Percentiles rank a stretch among this genome's conserved stretches.
Conservation (phyloP, 768 basidiomycete genomes). For the Suillus americanus region DNA sequence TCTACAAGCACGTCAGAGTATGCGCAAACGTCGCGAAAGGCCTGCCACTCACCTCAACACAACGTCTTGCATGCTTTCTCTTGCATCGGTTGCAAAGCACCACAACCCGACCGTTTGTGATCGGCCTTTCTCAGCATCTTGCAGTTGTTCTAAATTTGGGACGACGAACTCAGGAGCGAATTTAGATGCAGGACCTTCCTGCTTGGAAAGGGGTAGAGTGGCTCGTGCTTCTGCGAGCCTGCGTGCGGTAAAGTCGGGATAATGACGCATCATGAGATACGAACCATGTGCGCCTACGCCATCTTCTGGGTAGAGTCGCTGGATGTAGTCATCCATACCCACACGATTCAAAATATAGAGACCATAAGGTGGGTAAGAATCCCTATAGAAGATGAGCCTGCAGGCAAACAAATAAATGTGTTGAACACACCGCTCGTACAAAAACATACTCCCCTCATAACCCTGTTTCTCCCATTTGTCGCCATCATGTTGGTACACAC, state of each 20-base stretch:
- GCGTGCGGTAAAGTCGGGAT: slow-evolving; percentile 61
- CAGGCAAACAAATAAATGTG: not conserved
- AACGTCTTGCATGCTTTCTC: slow-evolving; percentile 72
- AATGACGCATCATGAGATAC: slow-evolving; percentile 74
- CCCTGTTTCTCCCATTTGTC: slow-evolving; percentile 82
- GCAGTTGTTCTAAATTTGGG: slow-evolving; percentile 40
- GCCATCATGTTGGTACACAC: slow-evolving; percentile 74
- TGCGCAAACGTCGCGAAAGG: not conserved
- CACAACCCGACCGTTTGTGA: slow-evolving; percentile 68
- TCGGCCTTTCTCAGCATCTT: slow-evolving; percentile 53
- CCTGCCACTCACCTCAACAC: slow-evolving; percentile 55
- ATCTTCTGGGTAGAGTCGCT: slow-evolving; percentile 77
- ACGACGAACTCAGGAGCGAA: slow-evolving; percentile 52
- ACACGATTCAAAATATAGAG: slow-evolving; percentile 83
- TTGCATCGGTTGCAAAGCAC: slow-evolving; percentile 68
- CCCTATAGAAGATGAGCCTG: slow-evolving; percentile 38
- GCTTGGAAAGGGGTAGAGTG: slow-evolving; percentile 19
- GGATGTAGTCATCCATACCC: slow-evolving; percentile 76
- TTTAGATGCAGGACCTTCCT: slow-evolving; percentile 38
- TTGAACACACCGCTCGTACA: slow-evolving; percentile 72
- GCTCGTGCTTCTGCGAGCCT: slow-evolving; percentile 40
- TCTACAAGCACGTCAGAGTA: slow-evolving; percentile 31
- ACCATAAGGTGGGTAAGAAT: slow-evolving; percentile 79
- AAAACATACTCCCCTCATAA: slow-evolving; percentile 86
- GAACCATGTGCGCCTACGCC: slow-evolving; percentile 57